Percentiles rank a stretch among this genome's conserved stretches.
These are phyloP conservation scores for Dothideomycetes sp. DNA, from an alignment of 2,329 filamentous ascomycete species.

Conservation along the genomic window DNA sequence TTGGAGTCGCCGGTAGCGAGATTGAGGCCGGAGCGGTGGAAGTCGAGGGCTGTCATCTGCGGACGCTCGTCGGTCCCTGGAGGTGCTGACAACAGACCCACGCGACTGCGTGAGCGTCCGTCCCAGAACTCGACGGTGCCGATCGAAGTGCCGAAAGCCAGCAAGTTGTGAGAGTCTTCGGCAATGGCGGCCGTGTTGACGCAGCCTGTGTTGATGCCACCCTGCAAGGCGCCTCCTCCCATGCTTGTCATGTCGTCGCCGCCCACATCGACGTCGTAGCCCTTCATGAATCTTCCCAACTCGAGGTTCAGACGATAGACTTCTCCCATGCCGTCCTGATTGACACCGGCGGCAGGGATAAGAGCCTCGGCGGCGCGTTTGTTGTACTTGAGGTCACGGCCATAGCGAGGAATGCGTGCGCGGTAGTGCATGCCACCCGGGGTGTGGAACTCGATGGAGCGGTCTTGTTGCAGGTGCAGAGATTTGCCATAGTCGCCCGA, in stretches of 20 bases:
- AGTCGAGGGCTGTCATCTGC: conserved; percentile 80
- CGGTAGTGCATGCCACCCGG: conserved; percentile 79
- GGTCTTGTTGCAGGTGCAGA: conserved; percentile 83
- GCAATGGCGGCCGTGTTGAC: conserved; percentile 85
- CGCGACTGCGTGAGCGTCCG: conserved; percentile 68
- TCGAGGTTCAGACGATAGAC: conserved; percentile 91
- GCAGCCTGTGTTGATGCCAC: conserved; percentile 72
- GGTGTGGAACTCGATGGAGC: conserved; percentile 87
- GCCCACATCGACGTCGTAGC: conserved; percentile 84
- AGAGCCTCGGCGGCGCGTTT: conserved; percentile 73
- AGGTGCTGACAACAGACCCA: conserved; percentile 62
- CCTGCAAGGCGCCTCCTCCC: conserved; percentile 70
- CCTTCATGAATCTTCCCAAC: conserved; percentile 85
- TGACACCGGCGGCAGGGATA: conserved; percentile 78
- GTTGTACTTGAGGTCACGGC: conserved; percentile 81
- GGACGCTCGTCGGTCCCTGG: conserved; percentile 33
- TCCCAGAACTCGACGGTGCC: conserved; percentile 99
- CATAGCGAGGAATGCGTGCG: conserved; percentile 85
- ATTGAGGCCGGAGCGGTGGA: conserved; percentile 72
- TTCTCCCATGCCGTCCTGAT: conserved; percentile 76
- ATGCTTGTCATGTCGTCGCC: conserved; percentile 61
- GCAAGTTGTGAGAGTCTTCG: conserved; percentile 77
- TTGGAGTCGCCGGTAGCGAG: conserved; percentile 80
- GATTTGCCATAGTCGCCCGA: conserved; percentile 91
- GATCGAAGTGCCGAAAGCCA: conserved; percentile 86